These are phyloP conservation scores for Starmerella sirachaensis DNA, from an alignment of 805 yeast species.

Conservation along the genomic window DNA sequence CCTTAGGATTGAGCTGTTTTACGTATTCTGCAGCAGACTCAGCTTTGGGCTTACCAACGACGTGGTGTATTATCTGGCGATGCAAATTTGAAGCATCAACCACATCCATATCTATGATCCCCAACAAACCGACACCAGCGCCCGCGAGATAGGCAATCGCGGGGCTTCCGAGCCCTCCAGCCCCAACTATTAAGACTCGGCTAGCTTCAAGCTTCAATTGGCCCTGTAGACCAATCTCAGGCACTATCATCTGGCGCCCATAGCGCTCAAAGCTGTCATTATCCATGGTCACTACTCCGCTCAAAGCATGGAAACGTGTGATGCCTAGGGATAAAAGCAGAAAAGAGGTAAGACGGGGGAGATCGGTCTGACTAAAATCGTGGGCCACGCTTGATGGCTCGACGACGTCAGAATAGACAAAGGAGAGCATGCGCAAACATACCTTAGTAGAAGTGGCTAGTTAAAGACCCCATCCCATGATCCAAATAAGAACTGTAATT, in stretches of 20 bases:
- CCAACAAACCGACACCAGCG: conserved; percentile 70
- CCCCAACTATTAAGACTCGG: conserved; percentile 71
- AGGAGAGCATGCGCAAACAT: too few species aligned
- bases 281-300: conserved; percentile 11
- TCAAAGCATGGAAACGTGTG: too few species aligned
- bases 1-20: conserved; percentile 52
- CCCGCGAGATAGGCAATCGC: conserved; percentile 74
- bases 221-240: conserved; percentile 46
- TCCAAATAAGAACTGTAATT: too few species aligned
- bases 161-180: conserved; percentile 95
- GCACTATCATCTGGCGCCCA: conserved; percentile 93
- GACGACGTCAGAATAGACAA: too few species aligned
- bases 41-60: conserved; percentile 63
- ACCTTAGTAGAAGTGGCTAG: too few species aligned
- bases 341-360: too few species aligned
- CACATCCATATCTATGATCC: conserved; percentile 74
- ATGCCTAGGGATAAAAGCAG: too few species aligned
- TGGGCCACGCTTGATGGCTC: too few species aligned
- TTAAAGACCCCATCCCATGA: too few species aligned
- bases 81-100: conserved; percentile 83
- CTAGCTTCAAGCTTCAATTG: conserved; percentile 51
- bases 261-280: conserved; percentile 68
- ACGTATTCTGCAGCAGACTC: conserved; percentile 60
- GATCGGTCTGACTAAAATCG: too few species aligned
- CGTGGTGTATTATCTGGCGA: conserved; percentile 72